These are phyloP conservation scores for Morella rubra DNA, from an alignment of 306 rosid species.

Conservation along the genomic window DNA sequence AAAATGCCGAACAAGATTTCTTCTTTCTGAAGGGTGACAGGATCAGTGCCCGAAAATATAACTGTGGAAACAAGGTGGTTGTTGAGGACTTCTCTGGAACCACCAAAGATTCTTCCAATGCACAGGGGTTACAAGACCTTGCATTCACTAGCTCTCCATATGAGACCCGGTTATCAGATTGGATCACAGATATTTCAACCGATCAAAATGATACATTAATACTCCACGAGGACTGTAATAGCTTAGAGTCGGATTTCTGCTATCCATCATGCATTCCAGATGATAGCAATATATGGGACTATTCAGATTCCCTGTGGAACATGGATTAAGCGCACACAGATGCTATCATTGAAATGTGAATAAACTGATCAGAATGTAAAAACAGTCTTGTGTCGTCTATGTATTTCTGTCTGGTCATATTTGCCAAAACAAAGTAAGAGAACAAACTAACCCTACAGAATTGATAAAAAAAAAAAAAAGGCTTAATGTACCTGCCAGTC, in stretches of 20 bases:
- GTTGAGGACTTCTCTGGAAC: conserved; percentile 22
- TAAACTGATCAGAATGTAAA: conserved; percentile 1
- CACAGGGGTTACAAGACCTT: conserved; percentile 26
- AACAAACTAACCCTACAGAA: too few species aligned
- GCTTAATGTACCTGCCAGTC: too few species aligned
- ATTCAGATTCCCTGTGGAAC: conserved; percentile 54
- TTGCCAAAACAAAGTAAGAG: too few species aligned
- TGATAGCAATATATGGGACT: conserved; percentile 44
- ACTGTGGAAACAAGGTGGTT: conserved; percentile 9
- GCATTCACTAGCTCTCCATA: conserved; percentile 47
- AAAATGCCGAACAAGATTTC: conserved; percentile 20
- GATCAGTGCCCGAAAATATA: conserved; percentile 15
- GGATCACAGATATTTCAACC: conserved; percentile 49
- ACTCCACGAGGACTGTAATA: conserved; percentile 33
- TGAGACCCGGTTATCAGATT: conserved; percentile 49
- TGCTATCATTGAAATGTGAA: neutral
- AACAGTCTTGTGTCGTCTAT: neutral
- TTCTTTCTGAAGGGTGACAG: conserved; percentile 15
- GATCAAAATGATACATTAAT: conserved; percentile 32
- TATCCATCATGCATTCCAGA: conserved; percentile 30
- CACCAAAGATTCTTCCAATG: conserved; percentile 31
- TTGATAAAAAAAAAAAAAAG: too few species aligned
- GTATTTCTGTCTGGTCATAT: neutral
- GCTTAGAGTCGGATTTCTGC: conserved; percentile 22
- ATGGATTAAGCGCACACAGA: conserved; percentile 30